Base-by-base conservation (phyloP, 805 yeast genomes). In the Yarrowia deformans region DNA sequence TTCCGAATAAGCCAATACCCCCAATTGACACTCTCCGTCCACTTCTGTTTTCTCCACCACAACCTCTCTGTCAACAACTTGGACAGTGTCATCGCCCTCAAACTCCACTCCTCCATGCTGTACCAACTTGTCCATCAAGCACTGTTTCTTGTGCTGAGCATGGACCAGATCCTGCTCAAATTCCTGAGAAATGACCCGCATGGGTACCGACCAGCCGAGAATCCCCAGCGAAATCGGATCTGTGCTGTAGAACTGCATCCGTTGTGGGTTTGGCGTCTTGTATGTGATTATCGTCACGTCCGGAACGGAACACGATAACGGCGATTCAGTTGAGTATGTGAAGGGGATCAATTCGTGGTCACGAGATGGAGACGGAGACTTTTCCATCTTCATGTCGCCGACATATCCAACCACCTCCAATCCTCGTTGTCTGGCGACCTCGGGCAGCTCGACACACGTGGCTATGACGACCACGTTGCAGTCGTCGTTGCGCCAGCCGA, bases 171-270 rank as follows among this genome's bases (percentile, higher is more conserved):
- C 77, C 18, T 69, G 70, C 42, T 77, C 77, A 58, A 75, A 76
- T 29, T 70, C 72, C 16, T 75, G 74, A 16, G 72, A 72, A 42
- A 75, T 71, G 18, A 70, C 74, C 16, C 68, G 76, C 74, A 60
- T 78, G 10, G 68, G 68, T 10, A 63, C 68, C n/a, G 68, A 63
- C 68, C 68, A 63, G 56, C 68, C 82, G 1, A 80, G 78, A 14
- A 84, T 75, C 16, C 88, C 89, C 10, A 93, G 82, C 3, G 86
- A 79, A 3, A 92, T 90, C 0, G 97, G 96, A n/a, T 83, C 80
- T 3, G 88, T 76, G 0, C 97, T 88, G 72, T 86, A 89, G 76
- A 90, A 91, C 72, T 93, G 97, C 82, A 93, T 82, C 70, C 85
- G 84, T 37, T 82, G 82, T 19, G 89, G 85, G 54, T 84, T 83